Evolutionary conservation across 306 rosid species (phyloP).

Genomic region (Vigna nakashimae): DNA sequence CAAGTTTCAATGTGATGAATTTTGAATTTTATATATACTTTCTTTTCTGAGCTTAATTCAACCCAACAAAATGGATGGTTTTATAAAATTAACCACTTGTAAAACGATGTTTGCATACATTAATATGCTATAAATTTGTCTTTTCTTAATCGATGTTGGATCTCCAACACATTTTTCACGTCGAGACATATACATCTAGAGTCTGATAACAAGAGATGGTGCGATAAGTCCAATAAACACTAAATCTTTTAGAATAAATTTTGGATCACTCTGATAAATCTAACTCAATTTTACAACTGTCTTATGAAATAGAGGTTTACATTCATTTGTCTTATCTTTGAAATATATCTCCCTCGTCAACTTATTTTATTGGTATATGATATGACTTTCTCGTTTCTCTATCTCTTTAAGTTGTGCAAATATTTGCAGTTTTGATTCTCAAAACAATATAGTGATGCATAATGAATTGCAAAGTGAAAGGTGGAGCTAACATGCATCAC

Average conservation of each 20-base stretch:
- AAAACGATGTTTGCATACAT: no score
- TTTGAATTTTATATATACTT: constrained; percentile 41
- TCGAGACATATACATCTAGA: fast-evolving
- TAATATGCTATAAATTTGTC: no score
- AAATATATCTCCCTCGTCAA: constrained; percentile 48
- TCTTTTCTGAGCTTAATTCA: constrained; percentile 2
- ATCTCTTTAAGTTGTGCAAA: constrained; percentile 51
- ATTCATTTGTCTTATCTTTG: no score
- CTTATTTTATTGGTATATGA: constrained; percentile 48
- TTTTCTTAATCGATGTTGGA: no score
- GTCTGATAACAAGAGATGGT: no score
- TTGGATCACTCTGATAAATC: no score
- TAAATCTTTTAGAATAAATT: no score
- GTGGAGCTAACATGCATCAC: constrained; percentile 60
- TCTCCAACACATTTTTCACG: fast-evolving
- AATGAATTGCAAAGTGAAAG: constrained; percentile 50
- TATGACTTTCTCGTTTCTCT: constrained; percentile 43
- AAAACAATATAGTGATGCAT: constrained; percentile 38
- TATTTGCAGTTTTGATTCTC: constrained; percentile 60
- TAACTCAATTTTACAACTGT: no score
- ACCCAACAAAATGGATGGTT: no score
- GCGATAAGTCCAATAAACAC: no score
- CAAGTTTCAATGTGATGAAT: constrained; percentile 42
- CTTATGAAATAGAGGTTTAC: no score
- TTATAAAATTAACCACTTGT: no score